Evolutionary conservation across 345 rosid genomes (phyloP).

Genomic region (Murraya koenigii): DNA sequence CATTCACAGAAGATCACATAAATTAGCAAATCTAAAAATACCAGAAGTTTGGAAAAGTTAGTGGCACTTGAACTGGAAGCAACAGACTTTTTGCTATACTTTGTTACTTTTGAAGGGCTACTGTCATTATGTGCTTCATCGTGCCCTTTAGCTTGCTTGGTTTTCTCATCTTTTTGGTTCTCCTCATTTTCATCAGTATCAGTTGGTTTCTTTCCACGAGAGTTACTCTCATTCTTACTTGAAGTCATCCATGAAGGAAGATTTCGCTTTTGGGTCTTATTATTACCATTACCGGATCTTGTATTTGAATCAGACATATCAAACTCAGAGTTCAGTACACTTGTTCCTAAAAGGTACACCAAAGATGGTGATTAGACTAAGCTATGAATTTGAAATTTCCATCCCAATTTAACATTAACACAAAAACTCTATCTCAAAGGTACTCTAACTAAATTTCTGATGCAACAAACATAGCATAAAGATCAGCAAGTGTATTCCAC

Average conservation of each 20-base stretch:
- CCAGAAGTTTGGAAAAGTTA: conserved; percentile 61
- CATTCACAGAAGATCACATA: neutral
- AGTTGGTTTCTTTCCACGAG: conserved; percentile 29
- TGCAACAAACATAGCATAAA: neutral
- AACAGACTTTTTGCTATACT: conserved; percentile 7
- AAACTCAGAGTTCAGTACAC: neutral
- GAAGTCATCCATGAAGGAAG: conserved; percentile 89
- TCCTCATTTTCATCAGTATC: conserved; percentile 20
- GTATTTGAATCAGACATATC: conserved; percentile 39
- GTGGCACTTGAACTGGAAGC: conserved; percentile 22
- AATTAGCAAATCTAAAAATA: conserved; percentile 18
- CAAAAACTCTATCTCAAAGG: neutral
- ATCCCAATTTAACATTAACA: neutral
- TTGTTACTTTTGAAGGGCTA: neutral
- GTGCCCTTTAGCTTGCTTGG: conserved; percentile 6
- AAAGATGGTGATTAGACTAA: neutral
- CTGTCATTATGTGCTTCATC: conserved; percentile 14
- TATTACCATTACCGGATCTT: conserved; percentile 19
- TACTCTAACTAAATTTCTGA: neutral
- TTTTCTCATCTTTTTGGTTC: conserved; percentile 12
- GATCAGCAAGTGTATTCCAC: neutral
- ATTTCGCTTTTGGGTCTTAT: conserved; percentile 47
- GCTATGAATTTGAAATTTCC: neutral
- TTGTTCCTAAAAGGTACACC: neutral
- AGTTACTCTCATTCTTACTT: conserved; percentile 25